phyloP scores from a whole-genome alignment of 208 protist genomes.

The Porcisia hertigi region DNA sequence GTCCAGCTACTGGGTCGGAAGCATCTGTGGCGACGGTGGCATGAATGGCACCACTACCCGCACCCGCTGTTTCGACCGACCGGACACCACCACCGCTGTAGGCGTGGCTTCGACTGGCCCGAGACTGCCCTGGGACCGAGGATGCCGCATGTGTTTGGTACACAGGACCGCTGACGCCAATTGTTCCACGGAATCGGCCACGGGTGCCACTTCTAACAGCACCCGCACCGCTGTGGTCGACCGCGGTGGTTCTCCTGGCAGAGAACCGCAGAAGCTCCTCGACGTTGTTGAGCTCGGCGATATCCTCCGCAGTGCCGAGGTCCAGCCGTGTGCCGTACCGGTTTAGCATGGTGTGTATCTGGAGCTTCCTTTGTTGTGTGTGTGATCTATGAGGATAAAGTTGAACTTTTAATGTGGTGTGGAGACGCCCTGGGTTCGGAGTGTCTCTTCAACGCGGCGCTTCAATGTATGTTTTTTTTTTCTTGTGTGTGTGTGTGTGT shows the following conservation, averaged over 20 bases:
- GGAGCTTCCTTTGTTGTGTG: neutral
- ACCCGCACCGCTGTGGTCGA: neutral
- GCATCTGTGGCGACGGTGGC: neutral
- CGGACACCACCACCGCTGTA: constrained; percentile 1
- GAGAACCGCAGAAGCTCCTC: constrained; percentile 37
- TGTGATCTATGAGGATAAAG: neutral
- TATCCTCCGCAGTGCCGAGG: constrained; percentile 77
- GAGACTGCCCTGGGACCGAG: neutral
- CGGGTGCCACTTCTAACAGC: neutral
- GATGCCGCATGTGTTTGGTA: neutral
- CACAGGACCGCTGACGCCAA: neutral
- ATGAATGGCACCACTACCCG: neutral
- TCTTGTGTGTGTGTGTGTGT: constrained; percentile 7
- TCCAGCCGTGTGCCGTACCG: constrained; percentile 75
- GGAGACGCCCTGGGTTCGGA: neutral
- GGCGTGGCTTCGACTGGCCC: neutral
- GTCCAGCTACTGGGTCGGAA: neutral
- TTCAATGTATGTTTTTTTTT: neutral
- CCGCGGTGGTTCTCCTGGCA: constrained; percentile 7
- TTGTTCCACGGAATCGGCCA: neutral
- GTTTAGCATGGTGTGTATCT: constrained; percentile 47
- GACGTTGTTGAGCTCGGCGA: constrained; percentile 68
- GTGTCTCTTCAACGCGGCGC: neutral
- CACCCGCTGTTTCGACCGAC: neutral
- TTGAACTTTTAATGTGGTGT: neutral